Evolutionary conservation across 805 yeast genomes (phyloP), one percentile per base, ranked within the genome.

Genomic region (Starmerella asiatica): DNA sequence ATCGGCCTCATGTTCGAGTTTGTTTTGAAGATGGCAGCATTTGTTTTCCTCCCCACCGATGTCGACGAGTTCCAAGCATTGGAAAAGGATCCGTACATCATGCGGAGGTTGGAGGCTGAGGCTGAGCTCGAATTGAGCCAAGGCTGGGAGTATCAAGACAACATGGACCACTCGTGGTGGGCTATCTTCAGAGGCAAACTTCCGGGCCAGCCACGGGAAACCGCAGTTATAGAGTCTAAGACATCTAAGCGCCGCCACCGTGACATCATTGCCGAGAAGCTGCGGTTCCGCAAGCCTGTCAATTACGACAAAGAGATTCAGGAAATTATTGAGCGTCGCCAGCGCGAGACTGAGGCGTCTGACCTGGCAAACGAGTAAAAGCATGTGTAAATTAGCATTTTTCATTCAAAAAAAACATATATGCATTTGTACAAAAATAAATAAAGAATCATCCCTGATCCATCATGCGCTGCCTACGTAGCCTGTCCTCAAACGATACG

Each of bases 11-110:
- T 75, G 29, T 61, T 80, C 43, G 97, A 91, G 55, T 58, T 81
- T 29, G 54, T 79, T 4, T 56, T 75, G 38, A 75, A 78, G 47
- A 68, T 76, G 1, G 49, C 75, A 33, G 70, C 75, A 46, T 64
- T 64, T 21, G 67, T 72, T 55, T 43, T 81, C 18, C 56, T 61
- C 45, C 84, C 93, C 0, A 71, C 71, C 1, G 94, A 86, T 50
- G 75, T 83, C 7, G 94, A 83, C 43, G 61, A 73, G 15, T 91
- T 84, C 63, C 84, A 80, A 49, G 64, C 73, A 15, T 67, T 81
- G 40, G 98, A 91, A 58, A 73, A 73, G 52, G 79, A 76, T 52
- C 60, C 71, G 15, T 71, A 67, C 11, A 63, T 86, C 52, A 69
- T 91, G 50, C 70, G 71, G 46, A 66, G 70, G 31, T 68, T 91